A percentile compares a stretch with the other conserved stretches of the same genome.
Conservation (phyloP, 106 monocot species). For the Dendrobium officinale region DNA sequence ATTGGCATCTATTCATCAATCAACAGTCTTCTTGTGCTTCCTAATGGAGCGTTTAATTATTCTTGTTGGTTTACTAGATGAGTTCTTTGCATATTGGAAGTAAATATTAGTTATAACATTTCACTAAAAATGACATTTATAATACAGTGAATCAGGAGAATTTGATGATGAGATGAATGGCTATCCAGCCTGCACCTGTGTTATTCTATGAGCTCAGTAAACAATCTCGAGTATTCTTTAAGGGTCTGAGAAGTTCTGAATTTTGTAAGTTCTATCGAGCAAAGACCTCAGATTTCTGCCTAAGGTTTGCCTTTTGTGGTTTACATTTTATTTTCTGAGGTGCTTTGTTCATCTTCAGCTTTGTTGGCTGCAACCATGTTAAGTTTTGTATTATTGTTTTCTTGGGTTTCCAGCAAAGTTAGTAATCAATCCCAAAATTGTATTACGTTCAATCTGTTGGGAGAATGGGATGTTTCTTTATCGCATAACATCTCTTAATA, state of each 20-base stretch:
- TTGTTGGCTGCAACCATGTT: background rate
- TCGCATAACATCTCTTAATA: background rate
- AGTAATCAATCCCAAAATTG: background rate
- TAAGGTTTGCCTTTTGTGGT: background rate
- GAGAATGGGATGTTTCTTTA: background rate
- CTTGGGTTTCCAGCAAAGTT: background rate
- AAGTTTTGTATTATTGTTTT: background rate
- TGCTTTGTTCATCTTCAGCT: background rate
- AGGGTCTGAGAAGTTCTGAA: background rate
- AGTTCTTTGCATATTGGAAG: background rate
- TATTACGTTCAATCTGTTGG: background rate
- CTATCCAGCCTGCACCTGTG: constrained; percentile 1
- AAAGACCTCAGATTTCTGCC: background rate
- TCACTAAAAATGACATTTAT: background rate
- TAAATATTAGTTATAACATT: background rate
- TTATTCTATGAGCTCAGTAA: background rate
- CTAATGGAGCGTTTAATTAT: background rate
- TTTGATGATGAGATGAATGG: background rate
- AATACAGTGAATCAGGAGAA: constrained; percentile 9
- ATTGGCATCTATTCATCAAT: background rate
- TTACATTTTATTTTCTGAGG: background rate
- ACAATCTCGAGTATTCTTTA: background rate
- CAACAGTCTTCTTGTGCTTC: background rate
- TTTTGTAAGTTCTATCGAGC: background rate
- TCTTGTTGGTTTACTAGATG: background rate